These are phyloP conservation scores for Phialophora expanda DNA, from an alignment of 2,329 filamentous ascomycete genomes.

Conservation along the genomic window DNA sequence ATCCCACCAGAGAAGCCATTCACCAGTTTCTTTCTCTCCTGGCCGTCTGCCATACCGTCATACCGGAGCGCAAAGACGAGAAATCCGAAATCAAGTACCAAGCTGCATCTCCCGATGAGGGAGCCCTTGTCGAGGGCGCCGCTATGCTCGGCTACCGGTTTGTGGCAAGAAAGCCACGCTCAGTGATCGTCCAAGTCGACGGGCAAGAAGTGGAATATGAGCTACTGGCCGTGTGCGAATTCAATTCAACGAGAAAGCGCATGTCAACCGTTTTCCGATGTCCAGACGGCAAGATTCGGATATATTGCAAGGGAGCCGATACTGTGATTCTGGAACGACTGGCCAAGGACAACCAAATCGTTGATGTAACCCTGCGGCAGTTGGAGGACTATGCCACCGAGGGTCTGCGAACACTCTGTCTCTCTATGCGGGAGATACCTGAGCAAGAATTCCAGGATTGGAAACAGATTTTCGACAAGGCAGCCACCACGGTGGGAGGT, in stretches of 20 bases:
- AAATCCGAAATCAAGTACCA: slow-evolving; percentile 93
- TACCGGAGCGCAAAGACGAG: slow-evolving; percentile 83
- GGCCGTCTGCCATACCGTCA: slow-evolving; percentile 93
- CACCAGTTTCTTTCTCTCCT: slow-evolving; percentile 87
- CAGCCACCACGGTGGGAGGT: slow-evolving; percentile 86
- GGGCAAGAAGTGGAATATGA: slow-evolving; percentile 82
- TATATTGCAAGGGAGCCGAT: slow-evolving; percentile 96
- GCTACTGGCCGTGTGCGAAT: slow-evolving; percentile 94
- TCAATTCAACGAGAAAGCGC: slow-evolving; percentile 95
- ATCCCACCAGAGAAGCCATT: slow-evolving; percentile 65
- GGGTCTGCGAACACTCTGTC: slow-evolving; percentile 88
- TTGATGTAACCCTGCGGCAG: slow-evolving; percentile 88
- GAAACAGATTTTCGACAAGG: slow-evolving; percentile 83
- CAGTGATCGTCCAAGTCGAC: slow-evolving; percentile 80
- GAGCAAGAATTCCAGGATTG: slow-evolving; percentile 89
- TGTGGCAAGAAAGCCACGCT: slow-evolving; percentile 82
- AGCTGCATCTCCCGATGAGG: slow-evolving; percentile 95
- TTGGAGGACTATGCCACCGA: slow-evolving; percentile 99
- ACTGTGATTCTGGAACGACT: slow-evolving; percentile 96
- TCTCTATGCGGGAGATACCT: slow-evolving; percentile 90
- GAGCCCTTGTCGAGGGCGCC: slow-evolving; percentile 92
- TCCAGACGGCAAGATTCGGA: slow-evolving; percentile 90
- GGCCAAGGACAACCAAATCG: slow-evolving; percentile 78
- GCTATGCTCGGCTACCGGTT: slow-evolving; percentile 86
- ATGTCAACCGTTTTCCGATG: slow-evolving; percentile 98